These are phyloP conservation scores for Paramyrothecium sp. DNA, from an alignment of 2,329 filamentous ascomycete genomes.

Conservation along the genomic window DNA sequence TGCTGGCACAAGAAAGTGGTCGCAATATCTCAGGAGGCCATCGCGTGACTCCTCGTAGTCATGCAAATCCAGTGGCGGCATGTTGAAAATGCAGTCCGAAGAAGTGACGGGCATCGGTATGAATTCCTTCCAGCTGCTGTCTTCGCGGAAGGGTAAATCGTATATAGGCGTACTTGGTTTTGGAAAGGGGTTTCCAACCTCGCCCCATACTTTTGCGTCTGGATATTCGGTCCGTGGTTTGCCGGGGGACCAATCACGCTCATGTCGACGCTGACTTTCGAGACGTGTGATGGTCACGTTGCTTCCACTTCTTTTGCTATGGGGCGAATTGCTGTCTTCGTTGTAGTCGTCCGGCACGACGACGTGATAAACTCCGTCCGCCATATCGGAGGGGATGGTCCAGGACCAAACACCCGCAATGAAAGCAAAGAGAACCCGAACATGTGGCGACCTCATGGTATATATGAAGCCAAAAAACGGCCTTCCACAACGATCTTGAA, in stretches of 20 bases:
- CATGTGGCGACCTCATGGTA: too few relatives aligned
- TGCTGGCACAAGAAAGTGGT: not conserved
- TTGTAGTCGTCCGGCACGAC: not conserved
- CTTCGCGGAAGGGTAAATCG: not conserved
- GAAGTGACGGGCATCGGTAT: conserved; percentile 1
- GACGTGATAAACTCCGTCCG: conserved; percentile 4
- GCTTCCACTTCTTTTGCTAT: not conserved
- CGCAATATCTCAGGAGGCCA: conserved; percentile 2
- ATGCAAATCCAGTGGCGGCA: not conserved
- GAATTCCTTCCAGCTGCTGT: not conserved
- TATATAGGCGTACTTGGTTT: too few relatives aligned
- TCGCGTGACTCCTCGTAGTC: not conserved
- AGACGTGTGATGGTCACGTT: not conserved
- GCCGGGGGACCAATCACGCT: not conserved
- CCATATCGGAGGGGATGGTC: conserved; percentile 1
- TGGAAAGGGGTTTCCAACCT: too few relatives aligned
- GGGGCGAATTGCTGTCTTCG: not conserved
- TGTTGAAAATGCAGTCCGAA: not conserved
- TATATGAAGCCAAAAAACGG: too few relatives aligned
- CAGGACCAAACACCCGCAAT: not conserved
- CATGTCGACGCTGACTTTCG: not conserved
- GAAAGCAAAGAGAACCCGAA: not conserved
- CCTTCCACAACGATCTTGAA: too few relatives aligned
- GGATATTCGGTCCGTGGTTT: too few relatives aligned
- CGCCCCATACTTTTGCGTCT: too few relatives aligned